Percentiles rank a stretch among this genome's conserved stretches.
Conservation (phyloP, 192 early-diverging fungal genomes). For the Umbelopsis vinacea region DNA sequence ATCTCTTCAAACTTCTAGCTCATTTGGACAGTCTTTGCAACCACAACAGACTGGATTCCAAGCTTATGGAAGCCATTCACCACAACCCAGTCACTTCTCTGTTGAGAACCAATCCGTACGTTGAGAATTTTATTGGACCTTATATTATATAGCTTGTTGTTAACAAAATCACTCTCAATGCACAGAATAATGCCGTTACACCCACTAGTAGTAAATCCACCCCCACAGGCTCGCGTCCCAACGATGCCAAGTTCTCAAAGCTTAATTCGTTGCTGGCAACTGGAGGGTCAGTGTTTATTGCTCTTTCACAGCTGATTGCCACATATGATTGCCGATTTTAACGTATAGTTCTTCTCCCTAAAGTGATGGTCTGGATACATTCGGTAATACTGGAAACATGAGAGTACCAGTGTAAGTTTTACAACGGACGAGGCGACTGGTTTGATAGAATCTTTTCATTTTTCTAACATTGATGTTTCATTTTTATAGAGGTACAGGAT, state of each 20-base stretch:
- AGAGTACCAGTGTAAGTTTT: constrained; percentile 52
- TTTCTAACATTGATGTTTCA: background rate
- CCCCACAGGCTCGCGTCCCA: background rate
- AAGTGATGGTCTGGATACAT: constrained; percentile 59
- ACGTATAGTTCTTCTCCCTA: background rate
- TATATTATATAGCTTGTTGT: background rate
- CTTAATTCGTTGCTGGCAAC: constrained; percentile 12
- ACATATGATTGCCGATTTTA: too few relatives aligned
- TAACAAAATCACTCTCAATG: background rate
- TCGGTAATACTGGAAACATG: constrained; percentile 55
- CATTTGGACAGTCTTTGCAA: constrained; percentile 9
- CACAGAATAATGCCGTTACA: background rate
- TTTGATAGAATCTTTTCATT: background rate
- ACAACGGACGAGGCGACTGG: background rate
- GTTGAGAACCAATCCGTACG: constrained; percentile 11
- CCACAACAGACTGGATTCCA: constrained; percentile 14
- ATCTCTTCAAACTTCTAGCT: constrained; percentile 8
- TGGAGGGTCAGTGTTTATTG: background rate
- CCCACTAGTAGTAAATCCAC: constrained; percentile 18
- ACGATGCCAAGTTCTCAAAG: constrained; percentile 6
- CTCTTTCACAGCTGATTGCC: background rate
- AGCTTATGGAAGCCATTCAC: background rate
- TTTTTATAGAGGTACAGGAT: constrained; percentile 19
- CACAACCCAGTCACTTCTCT: constrained; percentile 13
- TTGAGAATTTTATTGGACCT: background rate